Conservation (phyloP, 441 rosid genomes). For the Hura crepitans region DNA sequence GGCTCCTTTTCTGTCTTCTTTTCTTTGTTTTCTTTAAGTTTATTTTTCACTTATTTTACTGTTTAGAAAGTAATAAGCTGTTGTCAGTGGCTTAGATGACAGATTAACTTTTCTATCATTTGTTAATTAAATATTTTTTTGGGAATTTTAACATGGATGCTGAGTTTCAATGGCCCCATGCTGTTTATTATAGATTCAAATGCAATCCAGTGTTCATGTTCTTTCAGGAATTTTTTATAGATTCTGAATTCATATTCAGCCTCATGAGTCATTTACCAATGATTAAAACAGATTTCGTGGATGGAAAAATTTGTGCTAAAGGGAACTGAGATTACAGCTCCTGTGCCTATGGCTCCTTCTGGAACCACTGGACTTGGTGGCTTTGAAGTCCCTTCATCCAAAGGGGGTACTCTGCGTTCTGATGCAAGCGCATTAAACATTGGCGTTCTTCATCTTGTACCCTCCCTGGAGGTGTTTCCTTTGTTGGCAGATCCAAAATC, state of each 20-base stretch:
- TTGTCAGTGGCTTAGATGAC: not conserved
- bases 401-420: constrained; percentile 81
- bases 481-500: constrained; percentile 70
- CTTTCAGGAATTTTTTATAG: not conserved
- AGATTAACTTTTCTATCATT: constrained; percentile 6
- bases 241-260: constrained; percentile 8
- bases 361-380: constrained; percentile 99
- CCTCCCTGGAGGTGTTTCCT: constrained; percentile 90
- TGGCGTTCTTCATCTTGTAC: constrained; percentile 97
- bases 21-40: not conserved
- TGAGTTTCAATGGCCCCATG: not conserved
- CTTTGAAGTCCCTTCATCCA: constrained; percentile 95
- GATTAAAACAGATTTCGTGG: constrained; percentile 81
- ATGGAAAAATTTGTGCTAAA: constrained; percentile 92
- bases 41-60: not conserved
- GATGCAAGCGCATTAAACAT: constrained; percentile 93
- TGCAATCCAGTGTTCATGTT: constrained; percentile 1
- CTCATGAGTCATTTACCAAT: constrained; percentile 16
- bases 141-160: not conserved
- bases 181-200: not conserved
- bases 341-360: constrained; percentile 90
- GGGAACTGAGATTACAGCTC: constrained; percentile 97
- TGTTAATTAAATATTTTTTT: not conserved
- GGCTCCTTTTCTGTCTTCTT: not conserved
- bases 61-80: not conserved